Evolutionary conservation across 2,329 filamentous ascomycete species (phyloP).

Genomic region (Pseudovirgaria hyperparasitica): DNA sequence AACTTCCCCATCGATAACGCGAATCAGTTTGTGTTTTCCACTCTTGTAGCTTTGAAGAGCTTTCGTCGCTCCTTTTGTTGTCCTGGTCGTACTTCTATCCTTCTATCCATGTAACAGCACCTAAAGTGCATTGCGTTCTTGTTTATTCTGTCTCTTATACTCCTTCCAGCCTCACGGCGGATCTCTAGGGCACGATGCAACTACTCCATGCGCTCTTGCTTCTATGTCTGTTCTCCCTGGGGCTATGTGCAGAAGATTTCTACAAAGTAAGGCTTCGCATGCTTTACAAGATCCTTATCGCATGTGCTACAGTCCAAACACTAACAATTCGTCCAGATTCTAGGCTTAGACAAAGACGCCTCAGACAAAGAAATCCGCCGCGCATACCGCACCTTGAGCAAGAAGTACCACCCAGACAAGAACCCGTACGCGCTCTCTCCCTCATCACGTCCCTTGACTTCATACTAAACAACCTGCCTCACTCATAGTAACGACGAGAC

Average conservation of each 20-base stretch:
- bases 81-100: too few relatives aligned
- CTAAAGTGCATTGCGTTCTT: too few relatives aligned
- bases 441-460: not conserved
- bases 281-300: not conserved
- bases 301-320: not conserved
- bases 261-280: slow-evolving; percentile 49
- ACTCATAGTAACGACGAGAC: slow-evolving; percentile 54
- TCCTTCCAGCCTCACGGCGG: too few relatives aligned
- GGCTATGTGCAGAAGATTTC: slow-evolving; percentile 51
- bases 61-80: too few relatives aligned
- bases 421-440: slow-evolving; percentile 60
- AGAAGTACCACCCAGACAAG: slow-evolving; percentile 96
- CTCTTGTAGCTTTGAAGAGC: too few relatives aligned
- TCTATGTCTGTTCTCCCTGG: slow-evolving; percentile 30
- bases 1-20: too few relatives aligned
- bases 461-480: not conserved
- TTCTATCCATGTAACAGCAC: too few relatives aligned
- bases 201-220: slow-evolving; percentile 30
- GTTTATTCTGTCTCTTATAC: too few relatives aligned
- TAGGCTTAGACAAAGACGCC: slow-evolving; percentile 68
- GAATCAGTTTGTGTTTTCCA: too few relatives aligned
- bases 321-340: slow-evolving; percentile 42
- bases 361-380: slow-evolving; percentile 84
- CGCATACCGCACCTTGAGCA: slow-evolving; percentile 82
- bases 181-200: too few relatives aligned